Percentiles rank a stretch among this genome's conserved stretches.
These are phyloP conservation scores for Cladophialophora immunda DNA, from an alignment of 2,329 filamentous ascomycete genomes.

Conservation along the genomic window DNA sequence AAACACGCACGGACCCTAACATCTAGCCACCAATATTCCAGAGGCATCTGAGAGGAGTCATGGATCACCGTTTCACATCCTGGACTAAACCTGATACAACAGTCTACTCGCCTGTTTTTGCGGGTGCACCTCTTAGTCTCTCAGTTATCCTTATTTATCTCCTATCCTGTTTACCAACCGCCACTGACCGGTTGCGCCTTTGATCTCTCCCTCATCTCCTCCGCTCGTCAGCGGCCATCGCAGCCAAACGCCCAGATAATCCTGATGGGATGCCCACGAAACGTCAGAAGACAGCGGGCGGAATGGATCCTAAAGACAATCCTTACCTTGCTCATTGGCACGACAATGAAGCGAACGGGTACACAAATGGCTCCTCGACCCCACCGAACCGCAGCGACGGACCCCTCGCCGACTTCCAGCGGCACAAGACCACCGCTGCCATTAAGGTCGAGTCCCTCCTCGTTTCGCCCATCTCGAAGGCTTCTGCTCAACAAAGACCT, in stretches of 20 bases:
- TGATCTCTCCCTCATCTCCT: not conserved
- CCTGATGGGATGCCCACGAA: conserved; percentile 58
- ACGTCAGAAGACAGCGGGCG: conserved; percentile 61
- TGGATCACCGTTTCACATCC: too few relatives aligned
- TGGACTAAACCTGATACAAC: too few relatives aligned
- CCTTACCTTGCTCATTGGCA: conserved; percentile 93
- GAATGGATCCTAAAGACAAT: conserved; percentile 69
- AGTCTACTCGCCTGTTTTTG: too few relatives aligned
- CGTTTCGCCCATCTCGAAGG: conserved; percentile 98
- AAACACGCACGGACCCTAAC: too few relatives aligned
- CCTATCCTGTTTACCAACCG: not conserved
- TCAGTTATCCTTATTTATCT: not conserved
- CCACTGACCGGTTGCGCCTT: not conserved
- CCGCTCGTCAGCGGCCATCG: conserved; percentile 30
- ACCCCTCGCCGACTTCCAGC: conserved; percentile 72
- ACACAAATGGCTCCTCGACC: conserved; percentile 48
- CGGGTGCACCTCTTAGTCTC: not conserved
- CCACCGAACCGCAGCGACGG: conserved; percentile 51
- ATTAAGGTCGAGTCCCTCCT: conserved; percentile 95
- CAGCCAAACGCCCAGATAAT: conserved; percentile 37
- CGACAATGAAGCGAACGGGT: conserved; percentile 55
- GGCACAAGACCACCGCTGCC: conserved; percentile 80
- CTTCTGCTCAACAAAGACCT: conserved; percentile 94
- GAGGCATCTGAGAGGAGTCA: too few relatives aligned
- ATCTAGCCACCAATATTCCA: too few relatives aligned